Base-by-base conservation (phyloP, 352 stramenopile genomes). In the Pythium grandisporangium region DNA sequence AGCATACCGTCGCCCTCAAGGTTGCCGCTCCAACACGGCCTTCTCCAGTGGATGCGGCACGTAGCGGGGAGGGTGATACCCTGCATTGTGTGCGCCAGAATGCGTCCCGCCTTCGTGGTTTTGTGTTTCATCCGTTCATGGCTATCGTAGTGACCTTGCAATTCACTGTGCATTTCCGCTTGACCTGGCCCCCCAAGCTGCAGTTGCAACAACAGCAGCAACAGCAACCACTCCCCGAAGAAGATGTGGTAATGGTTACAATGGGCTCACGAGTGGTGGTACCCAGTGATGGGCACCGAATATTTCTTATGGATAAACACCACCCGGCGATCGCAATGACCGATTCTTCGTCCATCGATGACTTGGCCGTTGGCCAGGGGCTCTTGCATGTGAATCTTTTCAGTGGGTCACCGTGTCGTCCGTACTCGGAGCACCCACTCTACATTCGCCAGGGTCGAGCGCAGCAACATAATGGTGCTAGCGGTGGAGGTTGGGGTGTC, bases 81-180 rank as follows among this genome's bases (percentile, higher is more conserved):
- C 48, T 96, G 22, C 40, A 55, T 0, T 81, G 69, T 24, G 61
- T 70, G 5, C 35, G 48, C 38, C n/a, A n/a, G n/a, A 70, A 74
- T 39, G n/a, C 47, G 7, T 58, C 79, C 8, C 70, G 63, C 29
- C 61, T 96, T 1, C 64, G 65, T 23, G 76, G 79, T 7, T 95
- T 93, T 41, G 63, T 80, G 17, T 76, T 86, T 30, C 67, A 96
- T 37, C 58, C 75, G 6, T 67, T 74, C 42, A 68, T 92, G 42
- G 82, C 82, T 6, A 58, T 96, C 30, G 71, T 95, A 4, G 62
- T 88, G n/a, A 45, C 84, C 7, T 37, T 96, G 14, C 86, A 96
- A 53, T 95, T 91, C 53, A 89, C 74, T 0, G 68, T 91, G 5
- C 78, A 90, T 45, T 90, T 93, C 40, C 73, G 73, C 20, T 48